Evolutionary conservation across 768 basidiomycete species (phyloP).

Genomic region (Boletales sp.): DNA sequence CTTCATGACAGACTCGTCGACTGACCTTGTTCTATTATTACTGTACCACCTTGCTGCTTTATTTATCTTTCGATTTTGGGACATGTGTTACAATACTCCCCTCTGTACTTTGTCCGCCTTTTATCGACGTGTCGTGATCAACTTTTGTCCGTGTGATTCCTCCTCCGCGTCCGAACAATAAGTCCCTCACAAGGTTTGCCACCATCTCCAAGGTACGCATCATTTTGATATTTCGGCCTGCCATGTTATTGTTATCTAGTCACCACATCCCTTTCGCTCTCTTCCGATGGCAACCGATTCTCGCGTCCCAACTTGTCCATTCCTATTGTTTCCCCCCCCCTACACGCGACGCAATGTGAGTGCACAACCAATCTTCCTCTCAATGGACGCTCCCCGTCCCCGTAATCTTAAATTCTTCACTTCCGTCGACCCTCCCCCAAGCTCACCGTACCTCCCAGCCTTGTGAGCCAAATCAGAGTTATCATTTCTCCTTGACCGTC

Average conservation of each 20-base stretch:
- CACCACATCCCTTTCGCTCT: conserved; percentile 1
- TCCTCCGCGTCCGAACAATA: conserved; percentile 26
- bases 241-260: conserved; percentile 19
- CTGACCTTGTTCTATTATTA: conserved; percentile 17
- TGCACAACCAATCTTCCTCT: neutral
- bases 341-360: conserved; percentile 8
- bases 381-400: neutral
- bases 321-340: conserved; percentile 23
- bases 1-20: conserved; percentile 20
- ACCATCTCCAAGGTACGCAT: conserved; percentile 28
- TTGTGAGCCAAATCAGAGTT: conserved; percentile 15
- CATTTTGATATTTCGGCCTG: conserved; percentile 10
- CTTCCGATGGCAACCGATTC: conserved; percentile 11
- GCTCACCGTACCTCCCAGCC: neutral
- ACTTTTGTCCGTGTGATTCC: conserved; percentile 3
- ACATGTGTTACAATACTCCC: conserved; percentile 9
- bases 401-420: conserved; percentile 2
- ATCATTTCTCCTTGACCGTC: conserved; percentile 17
- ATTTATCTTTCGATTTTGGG: neutral
- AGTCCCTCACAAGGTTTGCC: conserved; percentile 24
- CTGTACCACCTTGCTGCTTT: conserved; percentile 18
- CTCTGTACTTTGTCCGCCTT: conserved; percentile 3
- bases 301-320: conserved; percentile 16
- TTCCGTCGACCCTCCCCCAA: neutral
- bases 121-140: conserved; percentile 14